phyloP scores from a whole-genome alignment of 148 eudicot species.

The Cornus controversa region DNA sequence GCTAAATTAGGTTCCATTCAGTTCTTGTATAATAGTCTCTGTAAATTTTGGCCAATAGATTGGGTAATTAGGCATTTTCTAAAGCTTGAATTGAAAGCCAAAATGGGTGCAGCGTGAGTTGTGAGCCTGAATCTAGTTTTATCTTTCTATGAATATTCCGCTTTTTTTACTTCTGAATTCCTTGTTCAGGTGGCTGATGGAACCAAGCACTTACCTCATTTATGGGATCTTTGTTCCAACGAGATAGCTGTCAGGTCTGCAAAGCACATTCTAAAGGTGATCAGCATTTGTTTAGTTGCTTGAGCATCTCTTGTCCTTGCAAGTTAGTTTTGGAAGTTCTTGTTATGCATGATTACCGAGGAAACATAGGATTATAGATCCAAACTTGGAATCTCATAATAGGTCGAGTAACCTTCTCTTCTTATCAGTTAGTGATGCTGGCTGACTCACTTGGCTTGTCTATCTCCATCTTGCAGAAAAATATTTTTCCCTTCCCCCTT shows the following conservation, averaged over 20 bases:
- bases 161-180: conserved; percentile 2
- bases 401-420: neutral
- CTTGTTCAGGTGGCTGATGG: conserved; percentile 83
- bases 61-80: neutral
- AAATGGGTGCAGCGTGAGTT: neutral
- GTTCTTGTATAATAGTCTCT: neutral
- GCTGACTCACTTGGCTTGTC: conserved; percentile 2
- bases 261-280: conserved; percentile 93
- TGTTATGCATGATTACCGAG: neutral
- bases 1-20: neutral
- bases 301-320: neutral
- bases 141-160: conserved; percentile 12
- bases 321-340: neutral
- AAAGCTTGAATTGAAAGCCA: conserved; percentile 4
- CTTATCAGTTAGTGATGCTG: neutral
- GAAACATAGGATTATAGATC: conserved; percentile 3
- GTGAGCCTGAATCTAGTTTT: neutral
- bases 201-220: conserved; percentile 86
- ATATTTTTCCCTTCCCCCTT: neutral
- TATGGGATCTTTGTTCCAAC: conserved; percentile 84
- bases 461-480: conserved; percentile 1
- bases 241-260: conserved; percentile 90
- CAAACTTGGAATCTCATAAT: conserved; percentile 1
- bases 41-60: conserved; percentile 1
- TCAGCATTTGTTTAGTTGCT: neutral